A percentile compares a stretch with the other conserved stretches of the same genome.
phyloP scores from a whole-genome alignment of 1,284 basidiomycete species.

The Afroboletus lepidellus region DNA sequence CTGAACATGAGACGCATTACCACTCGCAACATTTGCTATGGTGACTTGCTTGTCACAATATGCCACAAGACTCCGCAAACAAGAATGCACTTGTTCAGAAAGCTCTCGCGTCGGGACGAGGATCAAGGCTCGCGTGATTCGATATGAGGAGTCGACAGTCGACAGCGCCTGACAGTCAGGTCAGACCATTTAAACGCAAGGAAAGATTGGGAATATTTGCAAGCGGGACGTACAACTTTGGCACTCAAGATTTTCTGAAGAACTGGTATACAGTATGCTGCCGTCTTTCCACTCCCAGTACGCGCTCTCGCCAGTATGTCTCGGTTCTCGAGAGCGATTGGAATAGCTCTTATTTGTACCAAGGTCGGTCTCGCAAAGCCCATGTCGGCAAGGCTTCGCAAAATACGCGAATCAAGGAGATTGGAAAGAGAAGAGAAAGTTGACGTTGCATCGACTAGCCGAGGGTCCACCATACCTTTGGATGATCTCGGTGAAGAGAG shows the following conservation, averaged over 20 bases:
- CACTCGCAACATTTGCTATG: constrained; percentile 79
- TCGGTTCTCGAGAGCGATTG: constrained; percentile 83
- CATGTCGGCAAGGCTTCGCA: constrained; percentile 78
- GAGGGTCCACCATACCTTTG: constrained; percentile 18
- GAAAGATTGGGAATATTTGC: not conserved
- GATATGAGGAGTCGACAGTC: constrained; percentile 43
- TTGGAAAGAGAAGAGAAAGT: constrained; percentile 70
- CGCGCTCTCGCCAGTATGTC: constrained; percentile 94
- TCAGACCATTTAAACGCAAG: not conserved
- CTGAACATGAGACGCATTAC: constrained; percentile 74
- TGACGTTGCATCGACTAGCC: constrained; percentile 44
- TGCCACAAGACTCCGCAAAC: constrained; percentile 63
- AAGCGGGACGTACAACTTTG: constrained; percentile 66
- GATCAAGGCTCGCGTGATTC: constrained; percentile 77
- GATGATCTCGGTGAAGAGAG: not conserved
- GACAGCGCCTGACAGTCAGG: constrained; percentile 32
- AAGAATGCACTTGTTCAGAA: constrained; percentile 83
- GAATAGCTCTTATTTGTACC: constrained; percentile 81
- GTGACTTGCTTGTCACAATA: constrained; percentile 80
- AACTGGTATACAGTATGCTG: constrained; percentile 91
- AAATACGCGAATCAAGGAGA: constrained; percentile 72
- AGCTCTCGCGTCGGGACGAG: constrained; percentile 95
- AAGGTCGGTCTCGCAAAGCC: constrained; percentile 82
- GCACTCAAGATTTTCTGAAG: constrained; percentile 85
- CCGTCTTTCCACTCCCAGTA: constrained; percentile 97